Conservation (phyloP, 1,139 yeast species). For the Suhomyces atakaporum region DNA sequence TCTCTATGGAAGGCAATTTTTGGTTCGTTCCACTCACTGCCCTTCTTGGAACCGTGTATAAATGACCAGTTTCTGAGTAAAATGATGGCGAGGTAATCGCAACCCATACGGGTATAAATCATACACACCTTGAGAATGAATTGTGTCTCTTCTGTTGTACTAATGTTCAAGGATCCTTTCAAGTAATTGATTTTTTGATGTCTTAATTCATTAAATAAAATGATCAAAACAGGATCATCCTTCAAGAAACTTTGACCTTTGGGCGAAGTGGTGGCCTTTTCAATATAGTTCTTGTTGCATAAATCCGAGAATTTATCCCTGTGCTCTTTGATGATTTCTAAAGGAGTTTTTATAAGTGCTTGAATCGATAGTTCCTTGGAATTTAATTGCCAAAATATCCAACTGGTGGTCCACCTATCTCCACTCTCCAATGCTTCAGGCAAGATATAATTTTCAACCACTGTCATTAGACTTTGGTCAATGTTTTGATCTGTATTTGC, state of each 20-base stretch:
- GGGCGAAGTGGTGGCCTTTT: slow-evolving; percentile 19
- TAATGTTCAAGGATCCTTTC: slow-evolving; percentile 50
- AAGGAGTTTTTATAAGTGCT: slow-evolving; percentile 61
- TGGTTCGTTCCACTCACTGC: slow-evolving; percentile 5
- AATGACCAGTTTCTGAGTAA: slow-evolving; percentile 73
- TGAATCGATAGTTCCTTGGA: slow-evolving; percentile 60
- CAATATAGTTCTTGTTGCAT: slow-evolving; percentile 23
- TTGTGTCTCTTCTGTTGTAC: slow-evolving; percentile 54
- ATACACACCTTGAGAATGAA: slow-evolving; percentile 63
- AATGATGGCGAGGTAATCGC: slow-evolving; percentile 73
- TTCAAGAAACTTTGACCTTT: slow-evolving; percentile 45
- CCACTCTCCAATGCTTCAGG: slow-evolving; percentile 62
- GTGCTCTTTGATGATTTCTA: slow-evolving; percentile 37
- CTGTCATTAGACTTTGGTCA: slow-evolving; percentile 38
- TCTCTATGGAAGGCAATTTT: slow-evolving; percentile 3
- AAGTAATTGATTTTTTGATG: slow-evolving; percentile 48
- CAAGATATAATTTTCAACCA: slow-evolving; percentile 56
- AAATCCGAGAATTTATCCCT: slow-evolving; percentile 24
- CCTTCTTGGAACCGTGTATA: slow-evolving; percentile 18
- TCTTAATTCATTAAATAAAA: slow-evolving; percentile 65
- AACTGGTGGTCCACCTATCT: slow-evolving; percentile 81
- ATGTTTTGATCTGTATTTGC: slow-evolving; percentile 35
- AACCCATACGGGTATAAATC: slow-evolving; percentile 86
- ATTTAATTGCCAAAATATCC: slow-evolving; percentile 72
- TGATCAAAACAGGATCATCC: slow-evolving; percentile 79